Evolutionary conservation across 75 land plant genomes (phyloP), one percentile per base, ranked within the genome.

Genomic region (Selaginella moellendorffii): DNA sequence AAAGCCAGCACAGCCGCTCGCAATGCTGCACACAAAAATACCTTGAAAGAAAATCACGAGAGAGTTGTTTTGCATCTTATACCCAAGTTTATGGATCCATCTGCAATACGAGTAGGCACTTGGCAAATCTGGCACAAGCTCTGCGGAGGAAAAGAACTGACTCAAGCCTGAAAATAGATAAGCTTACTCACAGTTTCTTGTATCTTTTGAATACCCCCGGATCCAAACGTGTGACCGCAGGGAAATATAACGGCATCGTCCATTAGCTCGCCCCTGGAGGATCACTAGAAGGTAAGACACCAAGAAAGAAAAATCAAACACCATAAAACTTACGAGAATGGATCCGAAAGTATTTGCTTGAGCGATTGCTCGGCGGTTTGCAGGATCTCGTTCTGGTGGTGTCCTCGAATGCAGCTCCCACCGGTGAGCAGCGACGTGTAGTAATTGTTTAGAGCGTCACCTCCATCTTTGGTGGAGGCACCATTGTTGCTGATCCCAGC

Each of bases 181-280:
- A n/a, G n/a, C n/a, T n/a, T n/a, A n/a, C n/a, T n/a, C n/a, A 42
- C 64, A 27, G 69, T 72, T 77, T 71, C 78, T 36, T 76, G 28
- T 5, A 81, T 73, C 31, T 79, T 83, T 42, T 81, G 82, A 0
- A 85, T 69, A 28, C 96, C 89, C 58, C 64, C 79, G 36, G 72
- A 74, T 52, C 96, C 86, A 74, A 77, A 83, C 2, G 96, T 85
- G 53, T 89, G 96, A 24, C 96, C 96, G 79, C 96, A 89, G 28
- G 80, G 67, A 28, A 85, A 70, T 67, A 89, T 81, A 73, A 81
- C 78, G 1, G 96, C 96, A 79, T 89, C 96, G 62, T 89, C 96
- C 96, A 89, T 85, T 14, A 89, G 86, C 25, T 53, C 63, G 28
- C 89, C 89, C 26, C 86, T 71, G 28, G 9, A 61, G 1, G 1